Evolutionary conservation across 1,284 basidiomycete species (phyloP), one percentile per base, ranked within the genome.

Genomic region (Xerocomus nothofagi): DNA sequence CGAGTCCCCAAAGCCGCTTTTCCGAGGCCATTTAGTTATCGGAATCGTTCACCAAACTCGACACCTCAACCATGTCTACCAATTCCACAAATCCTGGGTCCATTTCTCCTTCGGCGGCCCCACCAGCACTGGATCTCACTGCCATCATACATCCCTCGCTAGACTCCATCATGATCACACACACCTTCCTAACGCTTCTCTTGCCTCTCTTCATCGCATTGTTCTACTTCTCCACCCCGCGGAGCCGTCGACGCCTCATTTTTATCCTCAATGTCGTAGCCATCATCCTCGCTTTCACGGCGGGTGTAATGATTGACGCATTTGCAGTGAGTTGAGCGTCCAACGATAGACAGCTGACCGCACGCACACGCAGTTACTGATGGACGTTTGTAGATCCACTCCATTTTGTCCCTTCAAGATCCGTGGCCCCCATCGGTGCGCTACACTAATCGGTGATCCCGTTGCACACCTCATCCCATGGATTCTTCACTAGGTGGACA

Each of bases 221-320:
- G 24, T 60, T 71, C 39, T 57, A 65, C 27, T 60, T 65, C n/a
- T 70, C 69, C 6, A 66, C 63, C 1, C 49, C 61, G 0, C 50
- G 48, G 24, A 52, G 57, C 15, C 62, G 68, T 12, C 39, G 53
- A 3, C 50, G 53, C 3, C 60, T 58, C 0, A 66, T 67, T 30
- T 67, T 70, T 30, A 55, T 62, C n/a, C 62, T 67, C 42, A 70
- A 69, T 27, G 56, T 65, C 2, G 15, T 59, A 5, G 49, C 33
- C 21, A 46, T 69, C 27, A 39, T 47, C 24, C 37, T 69, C 14
- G 65, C 60, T 20, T 59, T 69, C 12, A 39, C 34, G 3, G 54
- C 46, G 12, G 67, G 64, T 17, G 32, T 45, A 4, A 51, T 67
- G 49, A 49, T 60, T 1, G 66, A 67, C n/a, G 44, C 56, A 26